Conservation (phyloP, 1,284 basidiomycete species). For the Irpex lacteus region DNA sequence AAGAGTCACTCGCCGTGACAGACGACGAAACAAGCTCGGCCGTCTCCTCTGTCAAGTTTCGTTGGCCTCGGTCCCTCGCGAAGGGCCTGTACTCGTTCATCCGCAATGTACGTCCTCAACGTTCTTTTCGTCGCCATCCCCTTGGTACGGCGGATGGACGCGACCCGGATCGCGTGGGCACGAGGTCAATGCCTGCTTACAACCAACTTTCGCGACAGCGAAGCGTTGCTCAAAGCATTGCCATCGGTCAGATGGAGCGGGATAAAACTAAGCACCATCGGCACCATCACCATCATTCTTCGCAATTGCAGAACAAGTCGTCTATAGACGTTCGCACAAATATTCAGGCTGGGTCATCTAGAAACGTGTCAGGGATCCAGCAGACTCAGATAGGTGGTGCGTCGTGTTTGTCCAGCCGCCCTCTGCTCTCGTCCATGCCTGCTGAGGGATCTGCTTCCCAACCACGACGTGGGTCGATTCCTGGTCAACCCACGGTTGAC, state of each 20-base stretch:
- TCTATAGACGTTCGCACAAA: conserved; percentile 20
- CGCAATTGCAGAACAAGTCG: conserved; percentile 22
- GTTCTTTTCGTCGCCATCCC: conserved; percentile 32
- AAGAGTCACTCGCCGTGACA: conserved; percentile 63
- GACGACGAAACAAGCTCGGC: conserved; percentile 82
- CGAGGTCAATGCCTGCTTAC: conserved; percentile 27
- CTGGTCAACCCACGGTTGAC: conserved; percentile 7
- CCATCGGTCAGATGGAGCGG: conserved; percentile 15
- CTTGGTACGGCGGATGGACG: conserved; percentile 24
- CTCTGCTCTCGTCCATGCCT: background rate
- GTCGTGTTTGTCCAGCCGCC: background rate
- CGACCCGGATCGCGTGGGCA: conserved; percentile 25
- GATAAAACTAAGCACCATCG: conserved; percentile 23
- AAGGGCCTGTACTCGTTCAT: conserved; percentile 48
- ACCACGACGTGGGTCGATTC: conserved; percentile 11
- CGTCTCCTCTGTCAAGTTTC: conserved; percentile 60
- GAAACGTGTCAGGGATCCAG: background rate
- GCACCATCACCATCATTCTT: conserved; percentile 6
- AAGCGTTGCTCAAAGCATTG: conserved; percentile 17
- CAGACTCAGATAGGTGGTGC: background rate
- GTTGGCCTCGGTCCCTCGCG: conserved; percentile 42
- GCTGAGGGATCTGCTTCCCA: conserved; percentile 2
- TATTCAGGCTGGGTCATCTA: conserved; percentile 1
- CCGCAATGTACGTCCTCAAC: conserved; percentile 38
- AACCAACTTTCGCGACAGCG: conserved; percentile 17